phyloP scores from a whole-genome alignment of 2,329 filamentous ascomycete species.

The Penicillium sp. region DNA sequence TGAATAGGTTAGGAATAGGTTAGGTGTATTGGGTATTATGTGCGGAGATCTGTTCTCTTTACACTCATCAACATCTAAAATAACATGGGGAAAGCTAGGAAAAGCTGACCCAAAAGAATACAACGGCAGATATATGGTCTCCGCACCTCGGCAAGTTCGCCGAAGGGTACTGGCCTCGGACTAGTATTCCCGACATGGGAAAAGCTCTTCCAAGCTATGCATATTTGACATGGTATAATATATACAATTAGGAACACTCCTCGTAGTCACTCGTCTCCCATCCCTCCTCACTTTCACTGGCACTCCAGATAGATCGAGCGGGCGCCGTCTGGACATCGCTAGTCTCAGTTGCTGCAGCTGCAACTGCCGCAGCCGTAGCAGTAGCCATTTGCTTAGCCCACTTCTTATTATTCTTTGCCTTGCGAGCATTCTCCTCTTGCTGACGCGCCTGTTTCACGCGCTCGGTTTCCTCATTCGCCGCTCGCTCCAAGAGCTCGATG shows the following conservation, averaged over 20 bases:
- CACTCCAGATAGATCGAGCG: slow-evolving; percentile 31
- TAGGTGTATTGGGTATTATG: neutral
- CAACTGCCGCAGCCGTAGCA: slow-evolving; percentile 6
- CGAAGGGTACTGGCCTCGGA: neutral
- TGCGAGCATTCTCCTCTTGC: slow-evolving; percentile 23
- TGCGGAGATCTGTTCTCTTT: neutral
- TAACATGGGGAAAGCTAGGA: neutral
- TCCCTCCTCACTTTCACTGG: slow-evolving; percentile 38
- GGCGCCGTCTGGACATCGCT: slow-evolving; percentile 7
- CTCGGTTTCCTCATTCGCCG: slow-evolving; percentile 27
- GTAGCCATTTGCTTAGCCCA: slow-evolving; percentile 17
- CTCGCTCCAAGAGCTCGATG: slow-evolving; percentile 44
- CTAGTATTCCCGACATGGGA: neutral
- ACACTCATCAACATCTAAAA: neutral
- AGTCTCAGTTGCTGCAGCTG: slow-evolving; percentile 5
- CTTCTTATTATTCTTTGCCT: slow-evolving; percentile 26
- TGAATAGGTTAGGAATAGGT: no score
- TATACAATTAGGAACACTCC: slow-evolving; percentile 5
- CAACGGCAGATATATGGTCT: neutral
- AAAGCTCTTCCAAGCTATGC: neutral
- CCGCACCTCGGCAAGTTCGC: slow-evolving; percentile 6
- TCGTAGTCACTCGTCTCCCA: slow-evolving; percentile 33
- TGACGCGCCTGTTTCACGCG: slow-evolving; percentile 19
- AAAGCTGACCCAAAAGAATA: neutral
- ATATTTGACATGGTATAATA: neutral